phyloP scores from a whole-genome alignment of 768 basidiomycete genomes.

The Lentinus tigrinus region DNA sequence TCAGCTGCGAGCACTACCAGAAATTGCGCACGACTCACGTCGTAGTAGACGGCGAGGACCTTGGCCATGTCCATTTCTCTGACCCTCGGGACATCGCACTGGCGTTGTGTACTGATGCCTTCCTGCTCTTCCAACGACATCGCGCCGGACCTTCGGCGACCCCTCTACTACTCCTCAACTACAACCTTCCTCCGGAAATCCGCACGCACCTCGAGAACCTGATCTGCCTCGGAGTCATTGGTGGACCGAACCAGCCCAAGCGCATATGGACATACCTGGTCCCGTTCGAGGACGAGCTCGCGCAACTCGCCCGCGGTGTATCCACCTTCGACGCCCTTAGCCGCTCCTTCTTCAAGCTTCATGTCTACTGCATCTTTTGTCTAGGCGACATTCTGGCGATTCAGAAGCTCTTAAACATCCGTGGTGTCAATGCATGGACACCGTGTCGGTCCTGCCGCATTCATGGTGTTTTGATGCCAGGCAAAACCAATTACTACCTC shows the following conservation, averaged over 20 bases:
- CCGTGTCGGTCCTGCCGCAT: conserved; percentile 29
- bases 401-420: conserved; percentile 25
- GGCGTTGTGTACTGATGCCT: conserved; percentile 41
- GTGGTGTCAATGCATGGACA: conserved; percentile 24
- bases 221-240: conserved; percentile 26
- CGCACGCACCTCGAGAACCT: conserved; percentile 22
- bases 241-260: conserved; percentile 25
- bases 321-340: conserved; percentile 9
- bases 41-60: conserved; percentile 25
- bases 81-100: conserved; percentile 41
- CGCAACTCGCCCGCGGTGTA: conserved; percentile 23
- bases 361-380: conserved; percentile 22
- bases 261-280: conserved; percentile 28
- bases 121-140: conserved; percentile 34
- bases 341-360: conserved; percentile 19
- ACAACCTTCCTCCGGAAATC: conserved; percentile 39
- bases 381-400: conserved; percentile 28
- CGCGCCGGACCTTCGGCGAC: conserved; percentile 27
- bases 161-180: conserved; percentile 40
- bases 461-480: conserved; percentile 13
- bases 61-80: conserved; percentile 33
- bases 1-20: conserved; percentile 35
- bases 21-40: conserved; percentile 24
- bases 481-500: conserved; percentile 12
- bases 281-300: conserved; percentile 27